phyloP scores from a whole-genome alignment of 2,329 filamentous ascomycete genomes.

The Penicillium sp. region DNA sequence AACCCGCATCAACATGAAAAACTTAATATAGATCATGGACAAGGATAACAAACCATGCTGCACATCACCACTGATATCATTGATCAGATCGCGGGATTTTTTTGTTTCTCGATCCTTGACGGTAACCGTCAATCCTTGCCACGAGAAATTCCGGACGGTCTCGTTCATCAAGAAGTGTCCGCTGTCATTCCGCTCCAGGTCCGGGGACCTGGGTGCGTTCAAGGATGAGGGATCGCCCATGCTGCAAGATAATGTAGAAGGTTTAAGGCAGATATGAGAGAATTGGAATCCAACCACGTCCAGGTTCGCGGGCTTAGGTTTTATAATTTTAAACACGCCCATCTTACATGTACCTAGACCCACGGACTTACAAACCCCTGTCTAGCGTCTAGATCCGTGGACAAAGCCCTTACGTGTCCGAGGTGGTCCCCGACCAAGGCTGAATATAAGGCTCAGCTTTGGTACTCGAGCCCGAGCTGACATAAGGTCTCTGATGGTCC shows the following conservation, averaged over 20 bases:
- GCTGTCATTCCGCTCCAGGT: slow-evolving; percentile 32
- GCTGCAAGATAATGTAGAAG: slow-evolving; percentile 1
- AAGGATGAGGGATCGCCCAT: slow-evolving; percentile 1
- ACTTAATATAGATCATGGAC: background rate
- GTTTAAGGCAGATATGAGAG: background rate
- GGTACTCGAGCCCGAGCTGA: background rate
- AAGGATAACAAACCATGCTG: slow-evolving; percentile 52
- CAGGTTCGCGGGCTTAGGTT: background rate
- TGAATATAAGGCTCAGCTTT: background rate
- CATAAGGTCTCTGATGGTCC: slow-evolving; percentile 3
- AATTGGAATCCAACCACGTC: background rate
- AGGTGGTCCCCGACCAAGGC: slow-evolving; percentile 6
- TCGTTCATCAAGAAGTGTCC: slow-evolving; percentile 52
- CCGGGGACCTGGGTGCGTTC: slow-evolving; percentile 9
- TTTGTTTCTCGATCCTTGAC: slow-evolving; percentile 71
- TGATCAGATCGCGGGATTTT: slow-evolving; percentile 61
- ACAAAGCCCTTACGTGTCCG: background rate
- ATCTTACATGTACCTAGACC: background rate
- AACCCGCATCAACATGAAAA: background rate
- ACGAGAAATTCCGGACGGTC: slow-evolving; percentile 63
- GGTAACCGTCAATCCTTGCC: slow-evolving; percentile 65
- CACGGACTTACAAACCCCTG: background rate
- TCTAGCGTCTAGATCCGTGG: background rate
- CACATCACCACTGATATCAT: slow-evolving; percentile 61
- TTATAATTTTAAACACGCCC: slow-evolving; percentile 7